Evolutionary conservation across 2,329 filamentous ascomycete species (phyloP).

Genomic region (Xylariaceae sp.): DNA sequence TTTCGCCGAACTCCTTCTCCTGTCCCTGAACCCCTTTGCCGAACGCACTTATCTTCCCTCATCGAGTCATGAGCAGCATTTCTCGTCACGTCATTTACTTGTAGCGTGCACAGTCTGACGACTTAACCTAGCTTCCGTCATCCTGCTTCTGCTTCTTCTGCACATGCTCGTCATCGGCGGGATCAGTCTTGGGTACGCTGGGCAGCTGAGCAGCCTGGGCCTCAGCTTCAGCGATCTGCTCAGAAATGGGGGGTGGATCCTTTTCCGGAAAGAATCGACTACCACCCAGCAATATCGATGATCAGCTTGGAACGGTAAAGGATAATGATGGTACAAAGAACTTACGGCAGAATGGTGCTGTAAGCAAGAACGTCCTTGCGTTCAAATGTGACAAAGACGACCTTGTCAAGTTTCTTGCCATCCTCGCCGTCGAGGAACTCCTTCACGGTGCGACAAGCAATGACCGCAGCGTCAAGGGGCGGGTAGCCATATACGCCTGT

Average conservation of each 20-base stretch:
- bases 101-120: too few species aligned
- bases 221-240: constrained; percentile 22
- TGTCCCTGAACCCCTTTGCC: not conserved
- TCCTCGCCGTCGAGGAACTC: constrained; percentile 48
- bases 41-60: not conserved
- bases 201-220: constrained; percentile 30
- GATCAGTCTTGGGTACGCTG: constrained; percentile 35
- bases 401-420: constrained; percentile 56
- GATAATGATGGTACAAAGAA: constrained; percentile 19
- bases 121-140: constrained; percentile 3
- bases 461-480: constrained; percentile 63
- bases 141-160: constrained; percentile 33
- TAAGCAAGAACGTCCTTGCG: constrained; percentile 75
- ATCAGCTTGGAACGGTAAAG: not conserved
- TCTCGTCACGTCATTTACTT: not conserved
- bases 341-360: constrained; percentile 67
- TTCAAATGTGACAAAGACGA: constrained; percentile 84
- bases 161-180: constrained; percentile 27
- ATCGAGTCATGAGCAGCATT: not conserved
- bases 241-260: constrained; percentile 6
- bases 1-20: not conserved
- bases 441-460: constrained; percentile 60
- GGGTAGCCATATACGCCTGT: constrained; percentile 92
- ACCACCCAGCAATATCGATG: not conserved
- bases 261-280: constrained; percentile 26